phyloP scores from a whole-genome alignment of 2,329 filamentous ascomycete genomes.

The Beauveria sp. region DNA sequence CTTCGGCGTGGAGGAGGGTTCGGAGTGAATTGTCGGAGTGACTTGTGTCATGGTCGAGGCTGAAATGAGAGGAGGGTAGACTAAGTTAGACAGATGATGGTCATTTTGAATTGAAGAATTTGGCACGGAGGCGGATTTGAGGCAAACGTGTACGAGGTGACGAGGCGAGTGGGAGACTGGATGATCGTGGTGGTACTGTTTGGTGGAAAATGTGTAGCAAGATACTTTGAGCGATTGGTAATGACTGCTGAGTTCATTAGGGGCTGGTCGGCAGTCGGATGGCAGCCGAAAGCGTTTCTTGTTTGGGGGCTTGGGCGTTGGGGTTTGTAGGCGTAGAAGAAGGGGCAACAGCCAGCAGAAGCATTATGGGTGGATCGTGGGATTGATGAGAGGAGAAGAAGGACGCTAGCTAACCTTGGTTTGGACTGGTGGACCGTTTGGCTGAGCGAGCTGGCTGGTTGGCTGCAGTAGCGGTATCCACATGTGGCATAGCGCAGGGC shows the following conservation, averaged over 20 bases:
- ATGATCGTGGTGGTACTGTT: background rate
- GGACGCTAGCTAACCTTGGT: too few relatives aligned
- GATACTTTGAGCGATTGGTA: background rate
- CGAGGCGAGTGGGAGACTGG: background rate
- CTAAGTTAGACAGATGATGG: background rate
- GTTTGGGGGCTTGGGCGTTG: background rate
- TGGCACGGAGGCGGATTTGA: background rate
- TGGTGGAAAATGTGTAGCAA: background rate
- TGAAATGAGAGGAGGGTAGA: too few relatives aligned
- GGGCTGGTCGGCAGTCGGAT: conserved; percentile 6
- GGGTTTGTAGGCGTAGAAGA: background rate
- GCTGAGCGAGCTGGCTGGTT: background rate
- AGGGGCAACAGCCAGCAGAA: too few relatives aligned
- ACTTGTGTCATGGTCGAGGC: too few relatives aligned
- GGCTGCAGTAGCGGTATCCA: conserved; percentile 5
- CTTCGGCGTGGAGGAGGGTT: background rate
- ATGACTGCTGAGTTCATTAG: background rate
- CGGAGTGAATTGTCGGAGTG: background rate
- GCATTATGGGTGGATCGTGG: too few relatives aligned
- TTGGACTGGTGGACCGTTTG: too few relatives aligned
- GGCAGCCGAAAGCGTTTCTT: conserved; percentile 5
- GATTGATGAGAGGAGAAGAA: too few relatives aligned
- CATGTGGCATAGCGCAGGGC: background rate
- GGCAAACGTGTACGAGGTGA: background rate
- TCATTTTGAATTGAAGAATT: background rate